A percentile compares a stretch with the other conserved stretches of the same genome.
These are phyloP conservation scores for Colletotrichum eremochloae DNA, from an alignment of 2,329 filamentous ascomycete genomes.

Conservation along the genomic window DNA sequence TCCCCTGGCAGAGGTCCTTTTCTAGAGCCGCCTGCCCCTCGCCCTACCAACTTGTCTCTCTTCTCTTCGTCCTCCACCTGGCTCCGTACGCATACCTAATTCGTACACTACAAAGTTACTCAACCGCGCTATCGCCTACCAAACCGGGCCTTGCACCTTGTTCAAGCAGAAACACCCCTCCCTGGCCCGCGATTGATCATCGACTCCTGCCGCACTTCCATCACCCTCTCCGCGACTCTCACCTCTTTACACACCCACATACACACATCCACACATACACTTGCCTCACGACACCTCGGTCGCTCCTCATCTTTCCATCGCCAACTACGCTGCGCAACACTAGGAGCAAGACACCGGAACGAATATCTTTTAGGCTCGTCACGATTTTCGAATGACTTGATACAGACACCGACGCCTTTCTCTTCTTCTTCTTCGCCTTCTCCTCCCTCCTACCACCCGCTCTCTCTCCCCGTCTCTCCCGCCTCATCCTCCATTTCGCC, in stretches of 20 bases:
- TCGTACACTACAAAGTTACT: neutral
- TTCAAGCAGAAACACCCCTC: conserved; percentile 35
- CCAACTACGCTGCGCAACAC: neutral
- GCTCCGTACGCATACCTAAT: conserved; percentile 1
- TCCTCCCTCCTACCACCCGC: neutral
- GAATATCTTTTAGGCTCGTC: neutral
- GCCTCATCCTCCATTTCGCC: neutral
- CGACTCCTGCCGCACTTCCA: conserved; percentile 41
- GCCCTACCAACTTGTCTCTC: conserved; percentile 40
- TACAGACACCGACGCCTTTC: neutral
- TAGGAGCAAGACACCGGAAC: conserved; percentile 11
- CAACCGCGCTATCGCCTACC: conserved; percentile 28
- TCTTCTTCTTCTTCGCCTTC: neutral
- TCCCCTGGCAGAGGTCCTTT: conserved; percentile 39
- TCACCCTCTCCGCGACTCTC: conserved; percentile 36
- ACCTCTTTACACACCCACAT: conserved; percentile 37
- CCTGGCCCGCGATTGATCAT: conserved; percentile 38
- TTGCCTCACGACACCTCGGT: conserved; percentile 24
- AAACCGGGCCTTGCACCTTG: conserved; percentile 39
- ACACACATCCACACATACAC: neutral
- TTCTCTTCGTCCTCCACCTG: conserved; percentile 38
- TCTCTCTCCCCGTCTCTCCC: neutral
- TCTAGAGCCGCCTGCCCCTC: conserved; percentile 42
- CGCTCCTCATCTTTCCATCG: neutral
- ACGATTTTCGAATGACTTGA: conserved; percentile 41